Conservation (phyloP, 2,329 filamentous ascomycete genomes). For the Fusarium sp. region DNA sequence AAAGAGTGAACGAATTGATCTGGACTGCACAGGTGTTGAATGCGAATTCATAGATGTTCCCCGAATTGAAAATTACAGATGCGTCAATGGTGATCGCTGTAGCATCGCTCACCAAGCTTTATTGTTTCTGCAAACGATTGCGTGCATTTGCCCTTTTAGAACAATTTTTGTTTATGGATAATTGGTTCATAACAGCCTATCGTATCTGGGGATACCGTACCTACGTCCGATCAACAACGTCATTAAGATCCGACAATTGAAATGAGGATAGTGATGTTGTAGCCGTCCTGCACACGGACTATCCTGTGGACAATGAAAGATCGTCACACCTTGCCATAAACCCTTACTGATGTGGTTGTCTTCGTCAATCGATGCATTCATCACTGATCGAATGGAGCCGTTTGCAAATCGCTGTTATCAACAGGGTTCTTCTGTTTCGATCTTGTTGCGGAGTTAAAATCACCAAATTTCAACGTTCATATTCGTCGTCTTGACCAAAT, state of each 20-base stretch:
- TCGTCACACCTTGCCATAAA: conserved; percentile 24
- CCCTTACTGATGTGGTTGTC: conserved; percentile 24
- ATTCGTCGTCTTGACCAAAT: conserved; percentile 19
- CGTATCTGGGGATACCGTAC: conserved; percentile 35
- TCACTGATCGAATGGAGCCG: conserved; percentile 31
- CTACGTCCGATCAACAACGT: conserved; percentile 30
- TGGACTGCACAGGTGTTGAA: not conserved
- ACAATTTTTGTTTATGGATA: conserved; percentile 20
- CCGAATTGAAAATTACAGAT: not conserved
- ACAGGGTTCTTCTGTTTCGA: conserved; percentile 31
- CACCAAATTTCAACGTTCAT: conserved; percentile 5
- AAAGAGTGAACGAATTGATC: not conserved
- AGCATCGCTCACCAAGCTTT: not conserved
- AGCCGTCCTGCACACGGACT: conserved; percentile 42
- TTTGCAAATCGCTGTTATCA: conserved; percentile 29
- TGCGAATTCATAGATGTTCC: not conserved
- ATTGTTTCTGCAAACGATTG: conserved; percentile 23
- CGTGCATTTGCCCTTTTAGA: conserved; percentile 38
- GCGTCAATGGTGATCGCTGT: not conserved
- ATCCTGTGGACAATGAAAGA: conserved; percentile 39
- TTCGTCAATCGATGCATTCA: conserved; percentile 33
- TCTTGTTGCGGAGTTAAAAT: not conserved
- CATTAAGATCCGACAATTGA: conserved; percentile 35
- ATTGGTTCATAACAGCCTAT: conserved; percentile 35
- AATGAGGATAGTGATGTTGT: conserved; percentile 43